phyloP scores from a whole-genome alignment of 495 filamentous ascomycete genomes.

The Penicillium longicatenatum region DNA sequence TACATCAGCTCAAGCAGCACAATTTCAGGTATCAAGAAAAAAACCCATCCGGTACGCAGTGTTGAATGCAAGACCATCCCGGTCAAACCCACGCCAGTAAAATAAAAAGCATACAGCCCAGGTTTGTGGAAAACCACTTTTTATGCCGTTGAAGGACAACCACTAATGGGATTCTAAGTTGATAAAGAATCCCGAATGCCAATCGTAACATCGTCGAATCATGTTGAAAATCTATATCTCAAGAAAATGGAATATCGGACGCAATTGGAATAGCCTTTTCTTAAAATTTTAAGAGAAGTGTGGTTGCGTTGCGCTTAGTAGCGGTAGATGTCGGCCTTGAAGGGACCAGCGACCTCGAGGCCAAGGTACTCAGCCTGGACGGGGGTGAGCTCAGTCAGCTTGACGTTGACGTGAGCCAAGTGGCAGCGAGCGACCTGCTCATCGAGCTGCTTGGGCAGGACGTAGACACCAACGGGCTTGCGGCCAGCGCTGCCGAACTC shows the following conservation, averaged over 20 bases:
- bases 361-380: slow-evolving; percentile 95
- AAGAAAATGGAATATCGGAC: slow-evolving; percentile 39
- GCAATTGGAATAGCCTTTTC: slow-evolving; percentile 30
- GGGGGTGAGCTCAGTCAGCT: slow-evolving; percentile 79
- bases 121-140: slow-evolving; percentile 47
- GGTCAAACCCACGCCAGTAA: slow-evolving; percentile 39
- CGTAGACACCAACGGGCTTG: slow-evolving; percentile 91
- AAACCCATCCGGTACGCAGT: slow-evolving; percentile 42
- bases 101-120: slow-evolving; percentile 36
- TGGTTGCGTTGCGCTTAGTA: slow-evolving; percentile 43
- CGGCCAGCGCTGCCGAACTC: slow-evolving; percentile 93
- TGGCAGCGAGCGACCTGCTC: slow-evolving; percentile 97
- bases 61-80: slow-evolving; percentile 54
- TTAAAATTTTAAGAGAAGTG: slow-evolving; percentile 2
- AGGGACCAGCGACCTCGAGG: slow-evolving; percentile 81
- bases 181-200: slow-evolving; percentile 48
- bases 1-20: slow-evolving; percentile 2
- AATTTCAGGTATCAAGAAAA: slow-evolving; percentile 11
- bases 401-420: slow-evolving; percentile 90
- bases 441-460: slow-evolving; percentile 96
- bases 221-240: slow-evolving; percentile 61
- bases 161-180: slow-evolving; percentile 55
- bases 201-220: slow-evolving; percentile 64
- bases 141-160: slow-evolving; percentile 68
- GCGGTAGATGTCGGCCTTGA: slow-evolving; percentile 80